Base-by-base conservation (phyloP, 1,284 basidiomycete genomes). In the Prillingera fragicola region DNA sequence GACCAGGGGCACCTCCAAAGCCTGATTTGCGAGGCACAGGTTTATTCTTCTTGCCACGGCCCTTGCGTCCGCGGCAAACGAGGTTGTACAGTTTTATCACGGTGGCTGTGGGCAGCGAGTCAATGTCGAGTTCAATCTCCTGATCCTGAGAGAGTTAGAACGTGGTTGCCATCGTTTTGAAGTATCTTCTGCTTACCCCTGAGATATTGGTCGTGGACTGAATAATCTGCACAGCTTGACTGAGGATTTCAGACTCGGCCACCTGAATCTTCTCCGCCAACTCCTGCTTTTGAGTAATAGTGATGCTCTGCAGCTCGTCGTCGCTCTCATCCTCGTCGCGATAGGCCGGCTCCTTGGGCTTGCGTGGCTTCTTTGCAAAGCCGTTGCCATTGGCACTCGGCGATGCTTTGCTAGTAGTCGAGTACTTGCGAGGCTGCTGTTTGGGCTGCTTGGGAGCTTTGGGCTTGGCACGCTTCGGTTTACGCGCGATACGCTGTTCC, bases 91-190 rank as follows among this genome's bases (percentile, higher is more conserved):
- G 78, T 72, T 88, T 87, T 44, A 84, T 83, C 37, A 95, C 79
- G 24, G 92, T 90, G 17, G 78, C 71, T 5, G 84, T 75, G 39
- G 91, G 89, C 27, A 96, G 77, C 35, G 82, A 76, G 64, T 96
- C 91, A 57, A 96, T 95, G 71, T 96, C 92, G 34, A 96, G 80
- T 72, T 96, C 91, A 60, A 96, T 95, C 74, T 96, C 91, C 69
- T 95, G 87, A 41, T 84, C 87, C 67, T 86, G 87, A 85, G 90
- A 73, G n/a, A 54, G 46, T 50, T 38, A 50, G 47, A 15, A 33
- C n/a, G n/a, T n/a, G n/a, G n/a, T n/a, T 15, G 8, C 9, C 23
- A 10, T 5, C 18, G 10, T 0, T 19, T 8, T 35, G 36, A 46
- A 14, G 37, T 28, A 22, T 19, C 5, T 8, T n/a, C 7, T 9